Base-by-base conservation (phyloP, 1,284 basidiomycete genomes). In the Cutaneotrichosporon mucoides region DNA sequence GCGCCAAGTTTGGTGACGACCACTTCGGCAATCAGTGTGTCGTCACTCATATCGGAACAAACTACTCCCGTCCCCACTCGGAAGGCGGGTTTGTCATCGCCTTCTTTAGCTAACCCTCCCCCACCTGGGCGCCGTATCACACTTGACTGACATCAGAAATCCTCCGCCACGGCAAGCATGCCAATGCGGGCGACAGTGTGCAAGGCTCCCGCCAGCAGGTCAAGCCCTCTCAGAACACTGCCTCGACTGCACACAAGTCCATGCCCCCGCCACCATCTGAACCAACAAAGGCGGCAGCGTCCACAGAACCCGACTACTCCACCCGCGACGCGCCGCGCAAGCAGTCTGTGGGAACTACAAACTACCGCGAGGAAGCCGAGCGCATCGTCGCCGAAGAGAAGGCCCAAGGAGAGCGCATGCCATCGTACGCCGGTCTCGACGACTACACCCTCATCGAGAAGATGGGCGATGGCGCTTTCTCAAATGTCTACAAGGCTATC, bases 391-490 rank as follows among this genome's bases (percentile, higher is more conserved):
- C 88, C 63, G 87, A 92, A 71, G 89, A 90, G 72, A 84, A 86
- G 45, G 83, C 87, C 66, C 82, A 85, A 42, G 88, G 86, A 75
- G 80, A 82, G 53, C 88, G 85, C 77, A 85, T 95, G 86, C 92
- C 92, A 7, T 73, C 76, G 1, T 90, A 93, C 78, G 86, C 86
- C 73, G 92, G 91, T 16, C 84, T 95, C 53, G 92, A 95, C 76
- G 85, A 85, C 61, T 95, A 85, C 79, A 83, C 82, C 62, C 83
- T 96, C 16, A 65, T 92, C 15, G 87, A 90, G 66, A 95, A 95
- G 83, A 96, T 95, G 92, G 93, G 92, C 82, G 92, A 96, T 70
- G 96, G 96, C 64, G 96, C 96, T 42, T 99, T 99, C 77, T 98
- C 95, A 10, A 92, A 97, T 73, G 96, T 99, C 3, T 99, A 96